Base-by-base conservation (phyloP, 768 basidiomycete species). In the Cyclocybe aegerita region DNA sequence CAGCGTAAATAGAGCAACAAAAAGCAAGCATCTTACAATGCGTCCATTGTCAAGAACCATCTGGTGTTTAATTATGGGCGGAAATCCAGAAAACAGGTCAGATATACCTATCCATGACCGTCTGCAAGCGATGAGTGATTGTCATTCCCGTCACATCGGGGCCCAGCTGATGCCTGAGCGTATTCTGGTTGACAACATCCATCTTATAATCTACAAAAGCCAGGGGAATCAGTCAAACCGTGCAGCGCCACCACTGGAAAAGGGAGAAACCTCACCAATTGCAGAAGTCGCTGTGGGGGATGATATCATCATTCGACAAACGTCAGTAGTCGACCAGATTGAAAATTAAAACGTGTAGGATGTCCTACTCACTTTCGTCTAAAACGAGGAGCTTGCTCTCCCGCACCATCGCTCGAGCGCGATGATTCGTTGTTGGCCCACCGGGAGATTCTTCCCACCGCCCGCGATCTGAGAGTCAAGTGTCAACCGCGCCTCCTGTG, bases 341-440 rank as follows among this genome's bases (percentile, higher is more conserved):
- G 23, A 23, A 23, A 23, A 23, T 23, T 23, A 23, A 23, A 23
- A 23, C 23, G 23, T 23, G 23, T 23, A 23, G 23, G 34, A 42
- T 14, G 34, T 29, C 4, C 17, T 4, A 63, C 58, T 61, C 66
- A 65, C 83, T 83, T 66, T 85, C 85, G 61, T 83, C 83, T 31
- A 86, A 66, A 36, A 87, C 80, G 34, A 87, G 73, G 15, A 86
- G 66, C 39, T 81, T 76, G 61, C 79, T 84, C 23, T 76, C 70
- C 15, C 81, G 71, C 3, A 86, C 67, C 51, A 86, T 75, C 1
- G 85, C 85, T 31, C 84, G 71, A 87, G 71, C 7, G 85, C 83
- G 46, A 87, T 76, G 41, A 86, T 75, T 58, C 91, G 89, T 8
- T 88, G 66, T 59, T 91, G 88, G 16, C 90, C 90, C 38, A 87